Percentiles rank a stretch among this genome's conserved stretches.
Conservation (phyloP, 495 filamentous ascomycete genomes). For the Neurospora discreta region DNA sequence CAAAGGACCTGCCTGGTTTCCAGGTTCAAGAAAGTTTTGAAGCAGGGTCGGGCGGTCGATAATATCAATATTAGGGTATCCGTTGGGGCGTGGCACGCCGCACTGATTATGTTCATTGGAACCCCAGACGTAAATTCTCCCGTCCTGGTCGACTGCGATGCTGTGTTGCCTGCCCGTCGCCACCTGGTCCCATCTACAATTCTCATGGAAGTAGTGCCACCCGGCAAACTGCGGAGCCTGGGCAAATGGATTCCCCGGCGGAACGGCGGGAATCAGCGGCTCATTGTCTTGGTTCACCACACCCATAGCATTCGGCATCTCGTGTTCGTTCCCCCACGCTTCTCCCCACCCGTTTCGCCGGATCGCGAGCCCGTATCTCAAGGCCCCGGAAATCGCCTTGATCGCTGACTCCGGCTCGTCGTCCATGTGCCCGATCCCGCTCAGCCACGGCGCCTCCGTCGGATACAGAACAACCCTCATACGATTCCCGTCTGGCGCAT, state of each 20-base stretch:
- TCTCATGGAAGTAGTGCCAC: not conserved
- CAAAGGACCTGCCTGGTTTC: not conserved
- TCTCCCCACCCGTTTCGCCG: not conserved
- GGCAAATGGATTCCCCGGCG: not conserved
- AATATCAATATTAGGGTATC: slow-evolving; percentile 43
- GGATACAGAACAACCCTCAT: slow-evolving; percentile 23
- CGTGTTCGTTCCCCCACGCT: not conserved
- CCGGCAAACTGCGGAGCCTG: not conserved
- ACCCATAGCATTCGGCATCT: not conserved
- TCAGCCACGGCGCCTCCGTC: slow-evolving; percentile 51
- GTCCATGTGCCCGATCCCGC: slow-evolving; percentile 47
- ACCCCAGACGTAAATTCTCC: slow-evolving; percentile 56
- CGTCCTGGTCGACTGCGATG: slow-evolving; percentile 42
- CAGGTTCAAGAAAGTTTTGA: slow-evolving; percentile 31
- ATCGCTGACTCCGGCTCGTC: slow-evolving; percentile 39
- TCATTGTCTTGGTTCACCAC: not conserved
- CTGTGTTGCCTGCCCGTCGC: slow-evolving; percentile 44
- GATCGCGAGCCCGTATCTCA: not conserved
- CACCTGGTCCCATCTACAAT: slow-evolving; percentile 21
- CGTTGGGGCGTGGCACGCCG: slow-evolving; percentile 44
- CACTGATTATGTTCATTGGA: slow-evolving; percentile 55
- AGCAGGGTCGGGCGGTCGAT: slow-evolving; percentile 47
- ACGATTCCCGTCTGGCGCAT: not conserved
- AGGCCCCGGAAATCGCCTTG: not conserved
- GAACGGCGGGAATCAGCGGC: not conserved